A percentile compares a stretch with the other conserved stretches of the same genome.
These are phyloP conservation scores for Keithomyces neogunnii DNA, from an alignment of 2,329 filamentous ascomycete genomes.

Conservation along the genomic window DNA sequence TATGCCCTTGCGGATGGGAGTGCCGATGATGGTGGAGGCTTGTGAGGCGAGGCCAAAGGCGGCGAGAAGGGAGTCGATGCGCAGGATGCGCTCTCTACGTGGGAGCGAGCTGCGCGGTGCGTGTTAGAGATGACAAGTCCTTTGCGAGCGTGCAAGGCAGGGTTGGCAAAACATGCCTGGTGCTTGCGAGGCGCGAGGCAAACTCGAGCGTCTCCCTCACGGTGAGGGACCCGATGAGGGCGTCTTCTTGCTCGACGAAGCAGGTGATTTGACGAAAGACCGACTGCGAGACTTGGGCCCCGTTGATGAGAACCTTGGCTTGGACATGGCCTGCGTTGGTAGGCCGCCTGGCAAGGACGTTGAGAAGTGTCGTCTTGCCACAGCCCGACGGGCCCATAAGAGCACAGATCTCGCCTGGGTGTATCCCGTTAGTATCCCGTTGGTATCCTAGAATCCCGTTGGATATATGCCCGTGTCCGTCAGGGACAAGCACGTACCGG, in stretches of 20 bases:
- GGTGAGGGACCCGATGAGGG: conserved; percentile 71
- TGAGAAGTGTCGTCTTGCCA: conserved; percentile 79
- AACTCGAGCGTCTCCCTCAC: conserved; percentile 74
- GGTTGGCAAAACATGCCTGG: conserved; percentile 29
- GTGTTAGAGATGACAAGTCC: too few species aligned
- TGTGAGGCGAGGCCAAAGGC: conserved; percentile 68
- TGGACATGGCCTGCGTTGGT: conserved; percentile 32
- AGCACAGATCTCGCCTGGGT: conserved; percentile 59
- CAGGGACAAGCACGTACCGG: conserved; percentile 32
- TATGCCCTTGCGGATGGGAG: conserved; percentile 73
- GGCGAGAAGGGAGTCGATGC: conserved; percentile 58
- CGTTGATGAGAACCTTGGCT: conserved; percentile 51
- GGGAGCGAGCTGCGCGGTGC: conserved; percentile 22
- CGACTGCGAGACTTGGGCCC: conserved; percentile 38
- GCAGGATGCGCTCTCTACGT: conserved; percentile 47
- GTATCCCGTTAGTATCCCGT: background rate
- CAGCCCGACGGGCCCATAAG: conserved; percentile 69
- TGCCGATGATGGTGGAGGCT: conserved; percentile 66
- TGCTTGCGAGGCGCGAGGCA: conserved; percentile 58
- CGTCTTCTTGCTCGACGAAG: conserved; percentile 86
- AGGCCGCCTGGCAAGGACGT: conserved; percentile 57
- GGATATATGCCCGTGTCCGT: background rate
- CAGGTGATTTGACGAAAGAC: conserved; percentile 58
- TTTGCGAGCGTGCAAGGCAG: too few species aligned
- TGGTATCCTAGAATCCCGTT: background rate